A percentile compares a stretch with the other conserved stretches of the same genome.
phyloP scores from a whole-genome alignment of 148 eudicot genomes.

The Vaccinium corymbosum region DNA sequence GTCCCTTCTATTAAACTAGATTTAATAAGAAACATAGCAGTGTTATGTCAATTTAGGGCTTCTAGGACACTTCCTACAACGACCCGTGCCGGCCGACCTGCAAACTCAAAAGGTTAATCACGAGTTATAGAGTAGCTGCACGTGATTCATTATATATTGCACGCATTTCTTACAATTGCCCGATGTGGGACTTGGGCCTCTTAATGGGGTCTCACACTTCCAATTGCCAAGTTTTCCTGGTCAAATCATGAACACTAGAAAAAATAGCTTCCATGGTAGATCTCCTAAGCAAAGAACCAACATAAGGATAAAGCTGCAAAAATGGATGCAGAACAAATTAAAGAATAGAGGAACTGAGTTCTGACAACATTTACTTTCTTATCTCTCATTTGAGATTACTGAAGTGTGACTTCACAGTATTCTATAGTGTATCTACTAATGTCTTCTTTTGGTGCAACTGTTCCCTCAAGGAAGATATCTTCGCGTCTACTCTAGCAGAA shows the following conservation, averaged over 20 bases:
- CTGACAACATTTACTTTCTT: neutral
- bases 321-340: neutral
- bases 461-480: slow-evolving; percentile 28
- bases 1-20: neutral
- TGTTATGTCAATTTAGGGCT: neutral
- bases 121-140: too few species aligned
- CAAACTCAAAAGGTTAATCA: too few species aligned
- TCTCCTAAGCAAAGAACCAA: neutral
- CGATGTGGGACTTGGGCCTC: too few species aligned
- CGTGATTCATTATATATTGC: too few species aligned
- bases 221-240: neutral
- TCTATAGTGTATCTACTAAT: neutral
- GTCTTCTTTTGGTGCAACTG: slow-evolving; percentile 22
- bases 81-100: too few species aligned
- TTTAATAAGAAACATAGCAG: neutral
- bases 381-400: neutral
- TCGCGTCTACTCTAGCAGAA: slow-evolving; percentile 44
- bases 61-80: neutral
- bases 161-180: too few species aligned
- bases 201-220: neutral
- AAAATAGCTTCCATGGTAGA: neutral
- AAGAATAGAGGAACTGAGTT: neutral
- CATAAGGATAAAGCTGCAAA: neutral
- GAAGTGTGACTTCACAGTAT: neutral
- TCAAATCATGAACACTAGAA: neutral